Evolutionary conservation across 2,329 filamentous ascomycete genomes (phyloP).

Genomic region (Aspergillus sp.): DNA sequence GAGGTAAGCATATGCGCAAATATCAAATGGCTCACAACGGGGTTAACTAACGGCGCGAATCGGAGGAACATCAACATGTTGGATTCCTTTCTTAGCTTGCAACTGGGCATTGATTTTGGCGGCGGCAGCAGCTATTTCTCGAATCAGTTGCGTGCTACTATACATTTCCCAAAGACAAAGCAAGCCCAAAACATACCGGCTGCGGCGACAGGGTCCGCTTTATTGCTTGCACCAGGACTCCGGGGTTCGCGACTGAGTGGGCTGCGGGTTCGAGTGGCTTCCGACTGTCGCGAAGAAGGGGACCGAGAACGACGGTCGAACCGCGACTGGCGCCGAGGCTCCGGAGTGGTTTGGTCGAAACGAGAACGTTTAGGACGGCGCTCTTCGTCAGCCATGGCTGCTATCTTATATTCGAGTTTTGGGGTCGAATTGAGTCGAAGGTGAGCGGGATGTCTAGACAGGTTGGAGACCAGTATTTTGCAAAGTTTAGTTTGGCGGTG

Average conservation of each 20-base stretch:
- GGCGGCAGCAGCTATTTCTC: constrained; percentile 71
- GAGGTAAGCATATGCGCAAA: neutral
- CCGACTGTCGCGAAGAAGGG: constrained; percentile 65
- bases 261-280: constrained; percentile 76
- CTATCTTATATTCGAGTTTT: neutral
- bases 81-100: constrained; percentile 82
- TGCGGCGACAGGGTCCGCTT: constrained; percentile 71
- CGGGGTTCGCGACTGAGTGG: constrained; percentile 60
- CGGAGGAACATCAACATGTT: constrained; percentile 85
- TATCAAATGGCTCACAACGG: neutral
- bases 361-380: constrained; percentile 80
- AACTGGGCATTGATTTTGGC: constrained; percentile 82
- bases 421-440: constrained; percentile 2
- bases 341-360: constrained; percentile 88
- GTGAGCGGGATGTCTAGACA: neutral
- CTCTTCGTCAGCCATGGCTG: constrained; percentile 73
- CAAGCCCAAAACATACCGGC: constrained; percentile 60
- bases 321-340: constrained; percentile 72
- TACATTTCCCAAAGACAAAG: neutral
- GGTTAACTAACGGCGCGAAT: constrained; percentile 60
- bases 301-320: constrained; percentile 93
- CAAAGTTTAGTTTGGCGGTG: constrained; percentile 17
- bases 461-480: constrained; percentile 7
- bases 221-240: constrained; percentile 45
- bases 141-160: neutral